A percentile compares a stretch with the other conserved stretches of the same genome.
These are phyloP conservation scores for Arabis alpina DNA, from an alignment of 345 rosid species.

Conservation along the genomic window DNA sequence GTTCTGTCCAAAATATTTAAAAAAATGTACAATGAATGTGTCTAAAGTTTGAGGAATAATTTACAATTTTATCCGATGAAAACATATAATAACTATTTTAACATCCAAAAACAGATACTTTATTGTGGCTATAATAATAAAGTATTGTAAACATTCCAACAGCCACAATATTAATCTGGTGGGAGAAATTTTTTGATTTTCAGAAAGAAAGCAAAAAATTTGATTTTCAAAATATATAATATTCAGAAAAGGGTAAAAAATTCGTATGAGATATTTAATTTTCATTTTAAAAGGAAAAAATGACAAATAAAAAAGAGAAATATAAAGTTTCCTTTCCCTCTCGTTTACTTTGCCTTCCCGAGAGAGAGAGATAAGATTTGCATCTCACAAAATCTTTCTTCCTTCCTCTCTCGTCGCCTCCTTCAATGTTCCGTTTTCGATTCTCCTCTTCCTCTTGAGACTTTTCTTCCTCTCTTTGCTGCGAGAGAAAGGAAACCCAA, in stretches of 20 bases:
- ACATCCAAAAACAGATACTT: too few relatives aligned
- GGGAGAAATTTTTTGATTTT: too few relatives aligned
- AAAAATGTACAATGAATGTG: too few relatives aligned
- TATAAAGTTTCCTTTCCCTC: conserved; percentile 39
- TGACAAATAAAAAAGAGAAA: conserved; percentile 7
- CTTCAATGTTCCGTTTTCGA: conserved; percentile 27
- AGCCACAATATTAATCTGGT: too few relatives aligned
- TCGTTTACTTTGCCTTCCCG: conserved; percentile 29
- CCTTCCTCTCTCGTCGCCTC: conserved; percentile 23
- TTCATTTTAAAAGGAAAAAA: conserved; percentile 11
- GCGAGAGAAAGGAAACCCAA: conserved; percentile 30
- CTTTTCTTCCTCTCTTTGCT: conserved; percentile 31
- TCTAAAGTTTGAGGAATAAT: too few relatives aligned
- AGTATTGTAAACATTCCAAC: too few relatives aligned
- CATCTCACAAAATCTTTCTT: neutral
- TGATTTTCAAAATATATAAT: too few relatives aligned
- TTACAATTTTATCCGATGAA: too few relatives aligned
- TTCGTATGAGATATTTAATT: neutral
- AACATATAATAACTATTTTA: too few relatives aligned
- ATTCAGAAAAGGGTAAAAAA: neutral
- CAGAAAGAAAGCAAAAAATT: too few relatives aligned
- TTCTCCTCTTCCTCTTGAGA: conserved; percentile 34
- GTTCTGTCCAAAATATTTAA: too few relatives aligned
- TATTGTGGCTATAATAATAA: too few relatives aligned
- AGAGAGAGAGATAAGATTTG: conserved; percentile 39